These are phyloP conservation scores for Misopates orontium DNA, from an alignment of 257 asterid species.

Conservation along the genomic window DNA sequence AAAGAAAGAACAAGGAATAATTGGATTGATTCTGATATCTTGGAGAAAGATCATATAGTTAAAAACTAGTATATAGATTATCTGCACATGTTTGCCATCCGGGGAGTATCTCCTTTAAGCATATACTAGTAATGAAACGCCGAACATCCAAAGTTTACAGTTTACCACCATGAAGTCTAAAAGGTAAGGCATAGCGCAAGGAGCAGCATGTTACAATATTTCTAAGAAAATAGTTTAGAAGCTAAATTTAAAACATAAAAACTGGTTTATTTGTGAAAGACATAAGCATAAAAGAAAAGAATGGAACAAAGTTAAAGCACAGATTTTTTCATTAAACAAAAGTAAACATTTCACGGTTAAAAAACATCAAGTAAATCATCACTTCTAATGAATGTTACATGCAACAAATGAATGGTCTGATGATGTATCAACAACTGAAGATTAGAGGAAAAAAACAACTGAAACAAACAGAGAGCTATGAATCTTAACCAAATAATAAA, in stretches of 20 bases:
- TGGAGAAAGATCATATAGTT: not conserved
- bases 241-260: not conserved
- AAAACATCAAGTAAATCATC: too few relatives aligned
- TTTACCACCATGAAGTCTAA: not conserved
- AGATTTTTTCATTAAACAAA: too few relatives aligned
- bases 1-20: constrained; percentile 14
- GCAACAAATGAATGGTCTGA: not conserved
- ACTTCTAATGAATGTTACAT: not conserved
- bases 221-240: not conserved
- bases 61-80: not conserved
- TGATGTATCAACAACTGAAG: too few relatives aligned
- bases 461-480: too few relatives aligned
- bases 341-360: too few relatives aligned
- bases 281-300: not conserved
- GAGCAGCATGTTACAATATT: not conserved
- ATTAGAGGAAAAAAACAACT: too few relatives aligned
- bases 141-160: not conserved
- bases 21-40: constrained; percentile 4
- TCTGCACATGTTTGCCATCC: not conserved
- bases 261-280: not conserved
- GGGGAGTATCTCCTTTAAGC: not conserved
- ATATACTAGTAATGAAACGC: not conserved
- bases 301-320: too few relatives aligned
- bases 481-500: too few relatives aligned
- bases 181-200: not conserved